phyloP scores from a whole-genome alignment of 2,329 filamentous ascomycete genomes.

The Fusarium sp. region DNA sequence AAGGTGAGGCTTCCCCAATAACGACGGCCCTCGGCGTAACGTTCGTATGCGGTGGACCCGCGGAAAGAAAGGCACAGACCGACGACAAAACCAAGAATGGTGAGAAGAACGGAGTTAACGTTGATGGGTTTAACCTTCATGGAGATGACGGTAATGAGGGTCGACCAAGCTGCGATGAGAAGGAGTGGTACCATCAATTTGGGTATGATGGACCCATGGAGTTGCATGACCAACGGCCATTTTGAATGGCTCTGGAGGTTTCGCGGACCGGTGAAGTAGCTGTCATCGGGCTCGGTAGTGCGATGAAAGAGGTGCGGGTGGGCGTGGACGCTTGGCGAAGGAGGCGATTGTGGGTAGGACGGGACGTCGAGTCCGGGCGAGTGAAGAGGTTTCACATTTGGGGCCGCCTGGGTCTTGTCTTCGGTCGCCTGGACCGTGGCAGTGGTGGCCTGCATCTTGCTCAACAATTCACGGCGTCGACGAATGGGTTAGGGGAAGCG shows the following conservation, averaged over 20 bases:
- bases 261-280: slow-evolving; percentile 74
- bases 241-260: slow-evolving; percentile 80
- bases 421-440: neutral
- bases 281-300: slow-evolving; percentile 57
- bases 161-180: slow-evolving; percentile 74
- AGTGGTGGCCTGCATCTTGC: neutral
- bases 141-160: slow-evolving; percentile 70
- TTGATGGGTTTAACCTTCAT: slow-evolving; percentile 56
- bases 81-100: slow-evolving; percentile 84
- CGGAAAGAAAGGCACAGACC: slow-evolving; percentile 81
- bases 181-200: slow-evolving; percentile 78
- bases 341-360: slow-evolving; percentile 19
- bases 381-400: neutral
- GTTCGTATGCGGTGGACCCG: slow-evolving; percentile 81
- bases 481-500: neutral
- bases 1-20: slow-evolving; percentile 71
- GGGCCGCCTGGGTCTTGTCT: neutral
- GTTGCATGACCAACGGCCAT: slow-evolving; percentile 78
- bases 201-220: slow-evolving; percentile 80
- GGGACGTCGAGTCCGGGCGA: neutral
- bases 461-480: neutral
- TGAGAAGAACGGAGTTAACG: slow-evolving; percentile 67
- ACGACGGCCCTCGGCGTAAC: slow-evolving; percentile 73
- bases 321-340: slow-evolving; percentile 37
- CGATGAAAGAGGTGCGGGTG: slow-evolving; percentile 42